A percentile compares a stretch with the other conserved stretches of the same genome.
phyloP scores from a whole-genome alignment of 345 rosid species.

The Rhodamnia rubescens region DNA sequence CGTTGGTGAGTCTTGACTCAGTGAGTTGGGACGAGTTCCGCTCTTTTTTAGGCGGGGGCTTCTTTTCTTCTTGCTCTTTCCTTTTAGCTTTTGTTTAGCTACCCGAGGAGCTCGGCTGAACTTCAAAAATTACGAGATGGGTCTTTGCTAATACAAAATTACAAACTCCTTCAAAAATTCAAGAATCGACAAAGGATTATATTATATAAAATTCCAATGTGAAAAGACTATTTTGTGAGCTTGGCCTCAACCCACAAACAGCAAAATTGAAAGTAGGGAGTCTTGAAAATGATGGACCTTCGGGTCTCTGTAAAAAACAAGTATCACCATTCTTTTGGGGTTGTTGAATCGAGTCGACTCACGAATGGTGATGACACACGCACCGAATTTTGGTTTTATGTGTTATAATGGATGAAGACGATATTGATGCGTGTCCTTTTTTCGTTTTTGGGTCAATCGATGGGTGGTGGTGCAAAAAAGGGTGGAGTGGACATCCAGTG shows the following conservation, averaged over 20 bases:
- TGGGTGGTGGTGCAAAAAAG: conserved; percentile 7
- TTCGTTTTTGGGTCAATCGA: neutral
- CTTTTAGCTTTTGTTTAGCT: neutral
- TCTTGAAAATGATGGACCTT: neutral
- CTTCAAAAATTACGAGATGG: neutral
- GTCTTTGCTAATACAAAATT: neutral
- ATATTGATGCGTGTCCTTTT: neutral
- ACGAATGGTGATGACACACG: neutral
- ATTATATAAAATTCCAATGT: neutral
- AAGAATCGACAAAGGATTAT: neutral
- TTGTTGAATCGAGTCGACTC: neutral
- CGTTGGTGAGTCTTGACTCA: conserved; percentile 46
- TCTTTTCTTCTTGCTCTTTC: neutral
- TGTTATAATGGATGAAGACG: neutral
- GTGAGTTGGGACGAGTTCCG: neutral
- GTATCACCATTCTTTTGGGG: neutral
- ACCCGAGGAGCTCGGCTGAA: neutral
- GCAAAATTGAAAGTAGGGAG: neutral
- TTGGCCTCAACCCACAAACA: neutral
- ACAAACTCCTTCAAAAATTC: neutral
- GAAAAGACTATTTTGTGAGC: neutral
- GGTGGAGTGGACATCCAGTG: conserved; percentile 80
- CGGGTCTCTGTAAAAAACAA: neutral
- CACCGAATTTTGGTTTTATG: neutral
- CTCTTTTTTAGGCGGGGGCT: neutral